Conservation (phyloP, 345 rosid species). For the Rhodamnia rubescens region DNA sequence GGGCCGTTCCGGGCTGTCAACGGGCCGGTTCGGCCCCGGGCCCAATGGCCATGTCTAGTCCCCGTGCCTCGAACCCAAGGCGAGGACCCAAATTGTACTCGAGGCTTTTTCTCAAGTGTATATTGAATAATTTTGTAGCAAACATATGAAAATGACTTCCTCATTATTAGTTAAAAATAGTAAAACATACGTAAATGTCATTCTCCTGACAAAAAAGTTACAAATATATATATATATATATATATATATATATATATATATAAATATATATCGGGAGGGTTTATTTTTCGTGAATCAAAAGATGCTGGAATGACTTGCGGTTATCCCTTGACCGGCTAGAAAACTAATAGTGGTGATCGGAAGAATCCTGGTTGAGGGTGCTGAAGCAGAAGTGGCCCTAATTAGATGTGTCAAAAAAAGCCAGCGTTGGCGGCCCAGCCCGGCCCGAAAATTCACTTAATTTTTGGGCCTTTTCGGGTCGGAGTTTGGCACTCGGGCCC, state of each 20-base stretch:
- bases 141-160: background rate
- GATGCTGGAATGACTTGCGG: background rate
- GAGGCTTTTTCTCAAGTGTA: background rate
- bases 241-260: too few species aligned
- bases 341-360: background rate
- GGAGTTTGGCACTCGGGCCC: too few species aligned
- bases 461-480: too few species aligned
- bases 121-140: background rate
- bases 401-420: too few species aligned
- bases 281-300: background rate
- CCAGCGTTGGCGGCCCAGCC: too few species aligned
- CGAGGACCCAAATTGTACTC: background rate
- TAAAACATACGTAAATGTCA: background rate
- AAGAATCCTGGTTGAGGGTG: background rate
- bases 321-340: background rate
- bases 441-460: too few species aligned
- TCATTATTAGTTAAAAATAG: background rate
- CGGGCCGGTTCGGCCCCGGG: background rate
- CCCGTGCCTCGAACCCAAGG: background rate
- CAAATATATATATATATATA: too few species aligned
- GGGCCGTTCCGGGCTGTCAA: too few species aligned
- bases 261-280: too few species aligned
- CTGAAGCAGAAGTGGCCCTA: background rate
- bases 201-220: background rate
- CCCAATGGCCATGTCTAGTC: background rate